A percentile compares a stretch with the other conserved stretches of the same genome.
These are phyloP conservation scores for Euryodendron excelsum DNA, from an alignment of 148 eudicot genomes.

Conservation along the genomic window DNA sequence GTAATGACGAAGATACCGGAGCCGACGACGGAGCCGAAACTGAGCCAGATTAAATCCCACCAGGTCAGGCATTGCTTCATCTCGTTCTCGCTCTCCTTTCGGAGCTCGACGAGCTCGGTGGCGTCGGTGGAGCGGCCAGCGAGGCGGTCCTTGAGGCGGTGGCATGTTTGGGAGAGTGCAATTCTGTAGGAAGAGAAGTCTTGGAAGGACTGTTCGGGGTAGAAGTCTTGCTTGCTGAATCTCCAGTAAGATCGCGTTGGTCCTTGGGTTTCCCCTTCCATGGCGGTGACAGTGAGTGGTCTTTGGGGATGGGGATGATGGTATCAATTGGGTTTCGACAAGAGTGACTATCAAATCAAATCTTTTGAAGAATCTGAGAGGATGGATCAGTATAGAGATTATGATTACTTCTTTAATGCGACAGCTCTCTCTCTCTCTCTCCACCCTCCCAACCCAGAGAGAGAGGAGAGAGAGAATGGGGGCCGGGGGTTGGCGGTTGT, in stretches of 20 bases:
- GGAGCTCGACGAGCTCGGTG: conserved; percentile 41
- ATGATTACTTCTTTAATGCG: no score
- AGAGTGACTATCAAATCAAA: no score
- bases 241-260: conserved; percentile 45
- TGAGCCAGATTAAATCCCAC: conserved; percentile 84
- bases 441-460: no score
- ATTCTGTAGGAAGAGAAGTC: conserved; percentile 41
- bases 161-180: conserved; percentile 42
- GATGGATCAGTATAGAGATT: no score
- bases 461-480: no score
- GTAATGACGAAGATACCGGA: conserved; percentile 85
- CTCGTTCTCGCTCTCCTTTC: conserved; percentile 40
- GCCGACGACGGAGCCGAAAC: conserved; percentile 85
- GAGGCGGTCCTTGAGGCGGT: conserved; percentile 61
- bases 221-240: conserved; percentile 65
- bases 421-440: no score
- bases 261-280: background rate
- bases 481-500: no score
- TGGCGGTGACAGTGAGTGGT: conserved; percentile 5
- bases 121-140: conserved; percentile 58
- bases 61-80: conserved; percentile 61
- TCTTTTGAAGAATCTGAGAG: no score
- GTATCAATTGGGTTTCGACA: background rate
- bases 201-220: conserved; percentile 71
- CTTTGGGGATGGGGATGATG: background rate